Evolutionary conservation across 2,329 filamentous ascomycete species (phyloP), one percentile per base, ranked within the genome.

Genomic region (Colletotrichum sojae): DNA sequence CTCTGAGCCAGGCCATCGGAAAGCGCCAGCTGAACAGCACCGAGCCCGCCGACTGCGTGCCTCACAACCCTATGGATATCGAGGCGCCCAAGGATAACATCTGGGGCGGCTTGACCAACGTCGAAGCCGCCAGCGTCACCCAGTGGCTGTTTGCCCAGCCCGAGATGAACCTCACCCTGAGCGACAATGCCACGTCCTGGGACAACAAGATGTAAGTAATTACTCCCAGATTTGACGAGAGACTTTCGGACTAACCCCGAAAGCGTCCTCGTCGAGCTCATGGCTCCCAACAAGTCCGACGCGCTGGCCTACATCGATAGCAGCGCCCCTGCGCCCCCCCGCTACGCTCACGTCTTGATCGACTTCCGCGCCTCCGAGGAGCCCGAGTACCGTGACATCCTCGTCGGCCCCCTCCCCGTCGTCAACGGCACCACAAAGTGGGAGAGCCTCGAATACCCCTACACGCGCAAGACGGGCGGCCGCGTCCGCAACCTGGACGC

Each of bases 211-310:
- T 81, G 77, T 78, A 60, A 75, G 74, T 72, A 3, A 12, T 1
- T 25, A 25, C 1, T 2, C 2, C n/a, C 16, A 10, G 8, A 8
- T 12, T 6, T 10, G 8, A 36, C 31, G 31, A 36, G 31, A 36
- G 6, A 10, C 8, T 36, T 36, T 36, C 8, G 10, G 31, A 5
- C 52, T 49, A 20, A 52, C 22, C 16, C 5, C 0, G 4, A 69
- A 45, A 78, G 75, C 10, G 58, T 78, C 4, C 71, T 78, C 2
- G 73, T 78, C 1, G 83, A 85, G 73, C 69, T 81, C 0, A 75
- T 85, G 58, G 71, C 75, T 22, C 84, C 84, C 0, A 87, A 87
- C 75, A 87, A 87, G 76, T 84, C 83, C 0, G 84, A 84, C 65
- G 82, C 79, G 0, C 63, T 85, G 54, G 67, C 78, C 2, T 87